Conservation (phyloP, 768 basidiomycete species). For the Leccinum truebloodii region DNA sequence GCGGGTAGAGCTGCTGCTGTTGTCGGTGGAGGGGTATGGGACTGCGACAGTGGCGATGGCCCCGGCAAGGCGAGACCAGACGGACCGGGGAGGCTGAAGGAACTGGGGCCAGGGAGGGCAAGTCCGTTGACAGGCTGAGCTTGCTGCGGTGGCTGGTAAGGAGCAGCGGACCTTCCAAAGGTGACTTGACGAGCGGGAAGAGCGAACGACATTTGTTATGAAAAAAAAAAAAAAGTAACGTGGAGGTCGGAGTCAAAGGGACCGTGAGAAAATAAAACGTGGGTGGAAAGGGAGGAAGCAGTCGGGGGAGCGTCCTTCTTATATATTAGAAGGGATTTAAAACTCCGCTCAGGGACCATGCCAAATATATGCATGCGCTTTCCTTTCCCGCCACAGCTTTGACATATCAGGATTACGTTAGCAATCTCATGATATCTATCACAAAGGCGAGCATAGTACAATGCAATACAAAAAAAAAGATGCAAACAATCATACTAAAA, state of each 20-base stretch:
- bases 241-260: slow-evolving; percentile 23
- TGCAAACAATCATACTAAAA: slow-evolving; percentile 4
- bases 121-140: slow-evolving; percentile 51
- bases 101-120: slow-evolving; percentile 51
- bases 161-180: slow-evolving; percentile 64
- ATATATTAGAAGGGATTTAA: slow-evolving; percentile 29
- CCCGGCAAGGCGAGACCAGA: slow-evolving; percentile 53
- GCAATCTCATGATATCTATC: background rate
- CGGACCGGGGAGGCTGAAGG: slow-evolving; percentile 45
- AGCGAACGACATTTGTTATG: slow-evolving; percentile 52
- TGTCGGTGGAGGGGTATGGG: slow-evolving; percentile 35
- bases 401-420: slow-evolving; percentile 7
- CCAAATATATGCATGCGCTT: slow-evolving; percentile 19
- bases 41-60: slow-evolving; percentile 55
- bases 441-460: background rate
- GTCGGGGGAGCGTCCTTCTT: slow-evolving; percentile 20
- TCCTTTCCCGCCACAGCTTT: slow-evolving; percentile 10
- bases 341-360: slow-evolving; percentile 33
- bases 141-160: slow-evolving; percentile 43
- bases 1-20: slow-evolving; percentile 6
- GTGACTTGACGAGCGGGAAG: slow-evolving; percentile 79
- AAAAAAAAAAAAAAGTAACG: slow-evolving; percentile 9
- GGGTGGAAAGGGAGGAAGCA: slow-evolving; percentile 23
- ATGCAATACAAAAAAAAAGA: slow-evolving; percentile 8
- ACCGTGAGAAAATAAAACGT: slow-evolving; percentile 32